Base-by-base conservation (phyloP, 108 stramenopile species). In the Discostella pseudostelligera region DNA sequence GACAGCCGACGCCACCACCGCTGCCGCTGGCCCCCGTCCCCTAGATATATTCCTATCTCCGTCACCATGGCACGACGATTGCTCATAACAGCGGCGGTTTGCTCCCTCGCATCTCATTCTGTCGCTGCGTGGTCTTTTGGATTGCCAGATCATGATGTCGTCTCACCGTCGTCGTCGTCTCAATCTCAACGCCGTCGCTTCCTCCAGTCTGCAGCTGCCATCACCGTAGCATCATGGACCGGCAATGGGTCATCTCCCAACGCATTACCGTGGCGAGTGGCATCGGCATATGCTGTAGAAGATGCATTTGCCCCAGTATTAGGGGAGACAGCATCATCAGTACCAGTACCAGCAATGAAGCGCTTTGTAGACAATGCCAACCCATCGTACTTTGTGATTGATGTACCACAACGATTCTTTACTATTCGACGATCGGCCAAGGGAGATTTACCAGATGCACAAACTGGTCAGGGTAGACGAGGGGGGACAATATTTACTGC, bases 401-500 rank as follows among this genome's bases (percentile, higher is more conserved):
- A 64, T 36, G 81, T 89, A 3, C 92, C 92, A 25, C 76, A 76
- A 42, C 62, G 56, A 19, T 93, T 85, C 65, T 93, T 79, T 59
- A 72, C 85, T 5, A 67, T 93, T 32, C 84, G 88, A 43, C 66
- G 92, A 58, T 80, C 86, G 4, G 76, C 74, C 51, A 90, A 88
- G 67, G 92, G 88, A 8, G 92, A 93, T 74, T 67, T 93, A 21
- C 88, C 92, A 14, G 92, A 93, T 71, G 81, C 65, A 65, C 85
- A 88, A 42, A 91, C 87, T 14, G 89, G 89, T 8, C 79, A 90
- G 57, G 89, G 89, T 29, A 70, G 92, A 35, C 62, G 89, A 44
- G 92, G 92, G 9, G 78, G 85, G 4, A 89, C 83, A 29, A 90
- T 93, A 26, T 93, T 90, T 60, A 93, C 88, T 9, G 89, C 89